Evolutionary conservation across 2,329 filamentous ascomycete genomes (phyloP).

Genomic region (Didymella keratinophila): DNA sequence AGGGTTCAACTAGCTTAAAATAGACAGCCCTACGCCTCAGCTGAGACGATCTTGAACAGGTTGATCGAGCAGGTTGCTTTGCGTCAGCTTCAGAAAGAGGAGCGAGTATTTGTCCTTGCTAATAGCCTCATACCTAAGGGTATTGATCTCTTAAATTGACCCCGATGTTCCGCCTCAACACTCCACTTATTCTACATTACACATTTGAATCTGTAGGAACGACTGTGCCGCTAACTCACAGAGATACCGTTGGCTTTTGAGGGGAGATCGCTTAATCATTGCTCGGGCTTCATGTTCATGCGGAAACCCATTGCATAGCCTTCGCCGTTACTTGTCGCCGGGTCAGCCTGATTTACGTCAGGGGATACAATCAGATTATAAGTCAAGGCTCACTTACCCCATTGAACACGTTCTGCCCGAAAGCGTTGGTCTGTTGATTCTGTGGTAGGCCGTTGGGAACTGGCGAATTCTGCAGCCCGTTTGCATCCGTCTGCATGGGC

Average conservation of each 20-base stretch:
- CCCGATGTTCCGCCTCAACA: background rate
- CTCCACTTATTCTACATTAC: background rate
- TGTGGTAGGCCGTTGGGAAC: conserved; percentile 29
- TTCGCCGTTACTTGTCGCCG: conserved; percentile 34
- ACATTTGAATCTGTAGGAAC: background rate
- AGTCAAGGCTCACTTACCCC: conserved; percentile 41
- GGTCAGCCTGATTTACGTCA: conserved; percentile 34
- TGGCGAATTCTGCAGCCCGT: conserved; percentile 28
- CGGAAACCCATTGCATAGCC: conserved; percentile 42
- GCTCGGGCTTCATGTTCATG: conserved; percentile 27
- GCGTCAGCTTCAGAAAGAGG: background rate
- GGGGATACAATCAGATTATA: background rate
- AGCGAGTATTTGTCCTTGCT: background rate
- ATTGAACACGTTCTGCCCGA: conserved; percentile 51
- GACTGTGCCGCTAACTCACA: background rate
- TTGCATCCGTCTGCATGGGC: conserved; percentile 44
- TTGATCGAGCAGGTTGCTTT: background rate
- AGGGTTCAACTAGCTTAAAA: conserved; percentile 6
- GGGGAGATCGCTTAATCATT: background rate
- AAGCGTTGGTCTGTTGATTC: conserved; percentile 39
- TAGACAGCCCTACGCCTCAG: conserved; percentile 8
- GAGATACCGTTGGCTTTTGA: background rate
- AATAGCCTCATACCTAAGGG: background rate
- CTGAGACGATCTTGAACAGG: background rate
- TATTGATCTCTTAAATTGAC: background rate